Evolutionary conservation across 306 rosid genomes (phyloP).

Genomic region (Cicer chorassanicum): DNA sequence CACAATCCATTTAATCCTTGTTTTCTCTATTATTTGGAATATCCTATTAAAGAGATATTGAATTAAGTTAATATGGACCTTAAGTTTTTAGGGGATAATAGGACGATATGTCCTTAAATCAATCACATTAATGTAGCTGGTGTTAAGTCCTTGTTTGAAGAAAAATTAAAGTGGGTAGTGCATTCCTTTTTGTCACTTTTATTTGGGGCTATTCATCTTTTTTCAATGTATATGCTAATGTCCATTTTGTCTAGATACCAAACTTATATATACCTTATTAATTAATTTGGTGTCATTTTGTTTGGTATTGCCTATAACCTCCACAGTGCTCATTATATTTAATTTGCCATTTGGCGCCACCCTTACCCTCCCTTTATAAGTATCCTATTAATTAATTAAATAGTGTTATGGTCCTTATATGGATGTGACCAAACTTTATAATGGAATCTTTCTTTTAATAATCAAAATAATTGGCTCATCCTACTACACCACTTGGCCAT

Average conservation of each 20-base stretch:
- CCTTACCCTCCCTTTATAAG: conserved; percentile 7
- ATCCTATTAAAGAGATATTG: not conserved
- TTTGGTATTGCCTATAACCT: conserved; percentile 39
- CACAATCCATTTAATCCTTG: too few species aligned
- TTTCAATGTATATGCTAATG: conserved; percentile 29
- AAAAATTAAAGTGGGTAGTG: conserved; percentile 33
- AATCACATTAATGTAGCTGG: conserved; percentile 41
- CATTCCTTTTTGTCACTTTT: conserved; percentile 50
- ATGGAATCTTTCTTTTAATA: conserved; percentile 56
- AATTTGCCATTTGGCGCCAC: conserved; percentile 35
- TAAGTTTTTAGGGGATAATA: conserved; percentile 15
- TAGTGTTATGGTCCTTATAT: conserved; percentile 39
- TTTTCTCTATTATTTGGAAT: not conserved
- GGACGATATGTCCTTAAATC: conserved; percentile 16
- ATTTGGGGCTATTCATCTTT: conserved; percentile 31
- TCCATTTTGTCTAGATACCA: conserved; percentile 40
- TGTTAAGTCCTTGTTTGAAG: conserved; percentile 53
- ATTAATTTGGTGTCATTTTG: conserved; percentile 32
- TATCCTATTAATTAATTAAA: not conserved
- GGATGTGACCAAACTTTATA: conserved; percentile 50
- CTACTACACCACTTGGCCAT: conserved; percentile 28
- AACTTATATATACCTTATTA: not conserved
- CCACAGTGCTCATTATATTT: conserved; percentile 38
- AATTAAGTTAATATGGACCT: conserved; percentile 39
- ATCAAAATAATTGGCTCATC: conserved; percentile 44